Conservation (phyloP, 495 filamentous ascomycete species). For the Clohesyomyces aquaticus region DNA sequence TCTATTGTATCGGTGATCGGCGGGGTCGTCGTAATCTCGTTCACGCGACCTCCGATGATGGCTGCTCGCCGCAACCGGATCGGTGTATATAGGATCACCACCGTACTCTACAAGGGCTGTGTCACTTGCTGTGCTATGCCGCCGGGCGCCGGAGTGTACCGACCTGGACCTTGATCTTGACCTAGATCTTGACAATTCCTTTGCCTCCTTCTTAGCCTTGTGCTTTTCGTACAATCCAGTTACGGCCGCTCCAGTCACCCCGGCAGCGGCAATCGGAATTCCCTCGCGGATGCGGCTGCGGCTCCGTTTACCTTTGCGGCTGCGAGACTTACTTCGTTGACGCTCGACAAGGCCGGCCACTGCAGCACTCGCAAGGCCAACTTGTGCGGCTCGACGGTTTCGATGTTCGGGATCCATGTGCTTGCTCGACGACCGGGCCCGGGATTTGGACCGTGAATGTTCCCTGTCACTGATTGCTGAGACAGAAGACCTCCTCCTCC, state of each 20-base stretch:
- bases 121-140: slow-evolving; percentile 60
- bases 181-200: slow-evolving; percentile 54
- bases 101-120: slow-evolving; percentile 84
- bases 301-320: slow-evolving; percentile 57
- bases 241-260: slow-evolving; percentile 75
- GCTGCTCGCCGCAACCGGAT: slow-evolving; percentile 26
- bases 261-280: slow-evolving; percentile 72
- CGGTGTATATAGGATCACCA: slow-evolving; percentile 55
- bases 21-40: slow-evolving; percentile 39
- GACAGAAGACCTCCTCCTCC: slow-evolving; percentile 62
- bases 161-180: slow-evolving; percentile 60
- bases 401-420: slow-evolving; percentile 62
- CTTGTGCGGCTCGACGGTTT: slow-evolving; percentile 72
- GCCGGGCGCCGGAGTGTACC: slow-evolving; percentile 59
- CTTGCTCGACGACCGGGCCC: slow-evolving; percentile 40
- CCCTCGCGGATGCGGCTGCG: slow-evolving; percentile 64
- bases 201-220: slow-evolving; percentile 68
- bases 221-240: slow-evolving; percentile 80
- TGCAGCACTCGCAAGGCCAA: slow-evolving; percentile 76
- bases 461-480: slow-evolving; percentile 41
- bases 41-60: slow-evolving; percentile 27
- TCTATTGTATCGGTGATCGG: slow-evolving; percentile 29
- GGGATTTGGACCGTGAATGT: no score
- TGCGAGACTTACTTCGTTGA: slow-evolving; percentile 71
- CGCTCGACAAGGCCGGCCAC: slow-evolving; percentile 75